A percentile compares a stretch with the other conserved stretches of the same genome.
These are phyloP conservation scores for Phytopythium delawarense DNA, from an alignment of 352 stramenopile species.

Conservation along the genomic window DNA sequence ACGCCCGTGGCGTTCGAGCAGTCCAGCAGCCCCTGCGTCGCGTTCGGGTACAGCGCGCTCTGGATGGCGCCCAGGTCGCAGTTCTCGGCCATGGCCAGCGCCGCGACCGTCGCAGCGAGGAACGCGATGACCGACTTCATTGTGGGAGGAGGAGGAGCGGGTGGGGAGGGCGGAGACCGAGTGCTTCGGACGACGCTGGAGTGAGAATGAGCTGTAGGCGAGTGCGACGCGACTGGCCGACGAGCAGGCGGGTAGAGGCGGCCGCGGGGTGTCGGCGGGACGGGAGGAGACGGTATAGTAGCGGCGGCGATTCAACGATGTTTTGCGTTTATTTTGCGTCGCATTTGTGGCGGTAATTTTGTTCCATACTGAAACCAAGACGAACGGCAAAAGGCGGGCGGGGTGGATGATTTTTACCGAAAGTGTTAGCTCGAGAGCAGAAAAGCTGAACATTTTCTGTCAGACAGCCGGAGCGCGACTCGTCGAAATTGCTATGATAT, in stretches of 20 bases:
- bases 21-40: slow-evolving; percentile 37
- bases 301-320: not conserved
- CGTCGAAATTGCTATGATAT: too few species aligned
- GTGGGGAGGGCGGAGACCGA: not conserved
- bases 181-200: not conserved
- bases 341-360: too few species aligned
- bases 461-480: too few species aligned
- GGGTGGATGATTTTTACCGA: too few species aligned
- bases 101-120: slow-evolving; percentile 16
- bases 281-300: not conserved
- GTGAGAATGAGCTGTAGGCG: not conserved
- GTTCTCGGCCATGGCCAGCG: slow-evolving; percentile 23
- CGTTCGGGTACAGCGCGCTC: slow-evolving; percentile 50
- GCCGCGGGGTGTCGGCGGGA: not conserved
- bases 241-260: not conserved
- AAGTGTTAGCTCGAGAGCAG: too few species aligned
- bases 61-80: slow-evolving; percentile 57
- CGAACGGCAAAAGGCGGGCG: too few species aligned
- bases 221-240: not conserved
- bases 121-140: slow-evolving; percentile 30
- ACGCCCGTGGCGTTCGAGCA: slow-evolving; percentile 40
- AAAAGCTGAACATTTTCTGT: too few species aligned
- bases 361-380: too few species aligned
- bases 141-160: not conserved
- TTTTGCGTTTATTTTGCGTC: not conserved